phyloP scores from a whole-genome alignment of 345 rosid species.

The Erodium maritimum region DNA sequence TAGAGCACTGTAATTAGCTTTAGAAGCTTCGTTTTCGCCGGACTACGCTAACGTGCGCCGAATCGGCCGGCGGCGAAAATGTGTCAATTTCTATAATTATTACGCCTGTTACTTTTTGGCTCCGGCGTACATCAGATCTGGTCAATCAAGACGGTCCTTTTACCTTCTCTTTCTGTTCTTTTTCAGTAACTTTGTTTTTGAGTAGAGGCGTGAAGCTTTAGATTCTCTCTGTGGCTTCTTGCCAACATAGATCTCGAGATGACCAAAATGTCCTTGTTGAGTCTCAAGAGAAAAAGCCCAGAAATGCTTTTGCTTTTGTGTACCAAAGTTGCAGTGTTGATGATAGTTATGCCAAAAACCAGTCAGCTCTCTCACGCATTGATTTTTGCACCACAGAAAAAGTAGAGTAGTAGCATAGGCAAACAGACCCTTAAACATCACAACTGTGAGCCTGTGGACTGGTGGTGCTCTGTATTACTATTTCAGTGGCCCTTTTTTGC shows the following conservation, averaged over 20 bases:
- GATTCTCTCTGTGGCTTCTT: conserved; percentile 7
- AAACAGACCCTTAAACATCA: neutral
- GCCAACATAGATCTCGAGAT: conserved; percentile 32
- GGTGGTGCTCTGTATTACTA: neutral
- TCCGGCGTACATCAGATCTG: conserved; percentile 19
- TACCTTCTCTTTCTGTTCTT: neutral
- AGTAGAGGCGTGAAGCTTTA: conserved; percentile 19
- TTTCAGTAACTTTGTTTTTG: conserved; percentile 1
- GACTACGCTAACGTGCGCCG: too few relatives aligned
- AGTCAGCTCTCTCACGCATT: neutral
- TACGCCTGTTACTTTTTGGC: neutral
- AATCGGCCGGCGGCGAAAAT: too few relatives aligned
- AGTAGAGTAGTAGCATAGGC: neutral
- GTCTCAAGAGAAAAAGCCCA: neutral
- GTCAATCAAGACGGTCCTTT: conserved; percentile 12
- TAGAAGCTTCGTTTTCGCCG: too few relatives aligned
- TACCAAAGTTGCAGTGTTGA: neutral
- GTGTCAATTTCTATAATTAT: neutral
- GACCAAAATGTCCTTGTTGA: conserved; percentile 14
- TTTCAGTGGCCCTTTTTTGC: neutral
- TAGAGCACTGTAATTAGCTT: too few relatives aligned
- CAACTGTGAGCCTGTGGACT: neutral
- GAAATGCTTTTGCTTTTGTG: neutral
- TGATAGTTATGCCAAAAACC: neutral
- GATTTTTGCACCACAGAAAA: neutral